phyloP scores from a whole-genome alignment of 1,284 basidiomycete genomes.

The Boletus mariae region DNA sequence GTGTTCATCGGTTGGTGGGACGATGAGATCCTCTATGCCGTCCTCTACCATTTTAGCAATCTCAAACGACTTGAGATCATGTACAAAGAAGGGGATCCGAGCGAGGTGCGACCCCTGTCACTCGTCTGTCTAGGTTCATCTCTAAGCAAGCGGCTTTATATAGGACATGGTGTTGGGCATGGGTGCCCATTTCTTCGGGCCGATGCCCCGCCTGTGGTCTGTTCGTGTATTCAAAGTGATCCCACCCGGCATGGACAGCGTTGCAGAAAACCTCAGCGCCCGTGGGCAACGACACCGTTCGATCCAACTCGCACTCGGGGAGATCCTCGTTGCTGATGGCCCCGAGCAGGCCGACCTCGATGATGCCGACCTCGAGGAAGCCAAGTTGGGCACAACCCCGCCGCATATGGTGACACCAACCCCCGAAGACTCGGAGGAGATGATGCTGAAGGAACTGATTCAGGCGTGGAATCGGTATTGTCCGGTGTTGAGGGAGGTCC shows the following conservation, averaged over 20 bases:
- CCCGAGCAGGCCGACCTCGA: conserved; percentile 18
- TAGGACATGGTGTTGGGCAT: conserved; percentile 30
- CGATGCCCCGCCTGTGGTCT: conserved; percentile 25
- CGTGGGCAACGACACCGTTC: conserved; percentile 15
- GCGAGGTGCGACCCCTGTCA: conserved; percentile 19
- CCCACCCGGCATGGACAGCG: conserved; percentile 13
- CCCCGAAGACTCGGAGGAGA: conserved; percentile 15
- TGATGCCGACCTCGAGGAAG: conserved; percentile 22
- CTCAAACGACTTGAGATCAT: conserved; percentile 27
- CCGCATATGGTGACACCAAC: not conserved
- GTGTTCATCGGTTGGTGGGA: conserved; percentile 29
- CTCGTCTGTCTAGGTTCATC: not conserved
- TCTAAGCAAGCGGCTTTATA: not conserved
- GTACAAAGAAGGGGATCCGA: conserved; percentile 30
- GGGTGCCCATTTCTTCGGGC: conserved; percentile 32
- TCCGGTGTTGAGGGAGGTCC: conserved; percentile 24
- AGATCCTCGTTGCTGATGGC: conserved; percentile 10
- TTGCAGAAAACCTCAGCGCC: conserved; percentile 7
- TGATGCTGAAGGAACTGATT: conserved; percentile 21
- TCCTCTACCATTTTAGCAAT: conserved; percentile 23
- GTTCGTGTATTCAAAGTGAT: conserved; percentile 28
- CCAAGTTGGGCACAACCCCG: conserved; percentile 4
- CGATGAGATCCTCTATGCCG: conserved; percentile 29
- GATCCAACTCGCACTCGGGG: conserved; percentile 11
- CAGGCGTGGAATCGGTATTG: conserved; percentile 32